Base-by-base conservation (phyloP, 768 basidiomycete species). In the Pseudohyphozyma bogoriensis region DNA sequence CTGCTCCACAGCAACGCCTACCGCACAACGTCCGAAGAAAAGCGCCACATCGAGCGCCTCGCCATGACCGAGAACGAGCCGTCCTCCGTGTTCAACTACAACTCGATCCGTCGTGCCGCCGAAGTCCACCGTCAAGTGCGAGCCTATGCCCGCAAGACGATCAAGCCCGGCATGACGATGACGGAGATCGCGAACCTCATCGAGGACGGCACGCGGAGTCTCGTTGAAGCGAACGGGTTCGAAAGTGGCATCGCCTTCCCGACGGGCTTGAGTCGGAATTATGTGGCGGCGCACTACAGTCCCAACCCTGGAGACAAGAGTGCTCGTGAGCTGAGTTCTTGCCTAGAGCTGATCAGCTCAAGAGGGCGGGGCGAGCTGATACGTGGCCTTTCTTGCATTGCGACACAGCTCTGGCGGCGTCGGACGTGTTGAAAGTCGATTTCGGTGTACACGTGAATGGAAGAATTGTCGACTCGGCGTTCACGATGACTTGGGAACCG, bases 361-460 rank as follows among this genome's bases (percentile, higher is more conserved):
- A n/a, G n/a, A n/a, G n/a, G n/a, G n/a, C n/a, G n/a, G n/a, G n/a
- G n/a, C n/a, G n/a, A n/a, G n/a, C n/a, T n/a, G n/a, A n/a, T n/a
- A n/a, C n/a, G n/a, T n/a, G n/a, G n/a, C n/a, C n/a, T n/a, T n/a
- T n/a, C n/a, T n/a, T n/a, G n/a, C n/a, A n/a, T n/a, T 18, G 24
- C 26, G 24, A 20, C 36, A 16, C 72, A 92, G 92, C 91, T 29
- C 76, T 97, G 36, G 79, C 85, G 71, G 76, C 81, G 58, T 82
- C 84, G 39, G 93, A 97, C 71, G 86, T 96, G 22, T 78, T 99
- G 64, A 97, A 99, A 76, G 90, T 99, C 51, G 95, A 99, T 72
- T 82, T 99, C 69, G 95, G 95, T 53, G 91, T 97, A 4, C 95
- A 99, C 65, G 91, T 97, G 37, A 87, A 86, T 69, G 95, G 93